phyloP scores from a whole-genome alignment of 2,329 filamentous ascomycete species.

The Colletotrichum camelliae region DNA sequence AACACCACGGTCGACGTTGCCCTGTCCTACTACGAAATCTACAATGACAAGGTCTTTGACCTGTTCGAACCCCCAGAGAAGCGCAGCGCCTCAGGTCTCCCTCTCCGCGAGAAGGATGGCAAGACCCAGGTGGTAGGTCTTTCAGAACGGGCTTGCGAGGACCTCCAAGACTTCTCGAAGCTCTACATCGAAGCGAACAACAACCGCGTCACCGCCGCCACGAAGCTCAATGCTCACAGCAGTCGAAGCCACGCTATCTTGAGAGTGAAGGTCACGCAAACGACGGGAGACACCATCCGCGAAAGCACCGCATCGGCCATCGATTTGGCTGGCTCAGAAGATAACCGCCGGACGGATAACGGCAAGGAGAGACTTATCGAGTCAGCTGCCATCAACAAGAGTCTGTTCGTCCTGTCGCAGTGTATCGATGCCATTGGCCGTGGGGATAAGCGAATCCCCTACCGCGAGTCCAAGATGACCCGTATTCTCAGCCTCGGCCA shows the following conservation, averaged over 20 bases:
- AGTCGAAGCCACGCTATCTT: conserved; percentile 90
- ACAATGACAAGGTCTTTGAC: conserved; percentile 95
- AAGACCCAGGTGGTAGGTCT: conserved; percentile 88
- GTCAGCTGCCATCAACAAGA: conserved; percentile 97
- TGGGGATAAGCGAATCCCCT: conserved; percentile 80
- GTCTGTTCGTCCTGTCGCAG: conserved; percentile 90
- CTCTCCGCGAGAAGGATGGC: conserved; percentile 83
- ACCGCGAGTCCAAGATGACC: conserved; percentile 97
- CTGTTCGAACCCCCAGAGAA: conserved; percentile 88
- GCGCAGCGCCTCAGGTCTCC: conserved; percentile 79
- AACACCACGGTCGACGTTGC: conserved; percentile 74
- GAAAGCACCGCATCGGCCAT: conserved; percentile 92
- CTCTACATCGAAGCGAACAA: conserved; percentile 92
- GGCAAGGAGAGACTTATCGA: conserved; percentile 92
- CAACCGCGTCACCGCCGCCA: conserved; percentile 87
- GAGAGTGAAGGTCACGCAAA: conserved; percentile 86
- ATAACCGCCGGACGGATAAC: conserved; percentile 93
- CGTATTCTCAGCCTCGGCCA: conserved; percentile 90
- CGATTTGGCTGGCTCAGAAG: conserved; percentile 93
- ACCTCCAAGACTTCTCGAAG: conserved; percentile 87
- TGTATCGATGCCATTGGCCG: conserved; percentile 93
- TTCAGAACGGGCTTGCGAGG: conserved; percentile 81
- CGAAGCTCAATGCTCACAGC: conserved; percentile 91
- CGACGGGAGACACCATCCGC: conserved; percentile 68
- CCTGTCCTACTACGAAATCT: conserved; percentile 95